phyloP scores from a whole-genome alignment of 768 basidiomycete genomes.

The Panellus pusillus region DNA sequence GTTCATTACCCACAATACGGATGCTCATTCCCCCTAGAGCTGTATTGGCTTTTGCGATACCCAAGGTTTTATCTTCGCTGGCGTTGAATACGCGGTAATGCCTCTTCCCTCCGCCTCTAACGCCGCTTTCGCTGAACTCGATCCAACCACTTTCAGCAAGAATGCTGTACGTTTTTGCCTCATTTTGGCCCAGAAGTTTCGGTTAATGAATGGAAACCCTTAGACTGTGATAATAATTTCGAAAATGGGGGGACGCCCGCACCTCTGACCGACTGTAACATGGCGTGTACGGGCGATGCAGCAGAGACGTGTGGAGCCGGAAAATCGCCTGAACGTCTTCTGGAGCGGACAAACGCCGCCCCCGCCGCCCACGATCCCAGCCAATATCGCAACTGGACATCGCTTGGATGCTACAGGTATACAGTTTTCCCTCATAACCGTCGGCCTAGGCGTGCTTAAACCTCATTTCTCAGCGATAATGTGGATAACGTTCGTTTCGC shows the following conservation, averaged over 20 bases:
- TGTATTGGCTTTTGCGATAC: conserved; percentile 50
- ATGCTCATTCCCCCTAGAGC: conserved; percentile 6
- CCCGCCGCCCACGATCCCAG: conserved; percentile 50
- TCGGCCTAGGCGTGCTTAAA: background rate
- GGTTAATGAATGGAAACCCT: background rate
- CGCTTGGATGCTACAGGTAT: conserved; percentile 73
- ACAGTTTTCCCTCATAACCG: conserved; percentile 15
- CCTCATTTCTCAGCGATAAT: too few relatives aligned
- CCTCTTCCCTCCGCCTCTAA: conserved; percentile 3
- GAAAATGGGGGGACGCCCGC: conserved; percentile 46
- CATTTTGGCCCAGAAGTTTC: background rate
- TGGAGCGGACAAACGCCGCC: conserved; percentile 38
- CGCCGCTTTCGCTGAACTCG: conserved; percentile 7
- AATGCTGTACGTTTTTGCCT: conserved; percentile 53
- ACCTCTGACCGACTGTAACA: conserved; percentile 43
- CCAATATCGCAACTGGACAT: conserved; percentile 61
- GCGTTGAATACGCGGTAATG: conserved; percentile 57
- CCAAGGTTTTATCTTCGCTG: conserved; percentile 59
- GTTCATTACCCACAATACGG: background rate
- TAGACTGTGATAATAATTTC: conserved; percentile 67
- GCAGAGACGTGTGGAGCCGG: conserved; percentile 48
- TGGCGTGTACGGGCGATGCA: conserved; percentile 44
- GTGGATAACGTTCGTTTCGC: too few relatives aligned
- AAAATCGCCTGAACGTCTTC: too few relatives aligned
- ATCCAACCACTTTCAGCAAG: conserved; percentile 25